Percentiles rank a stretch among this genome's conserved stretches.
These are phyloP conservation scores for Phytophthora palmivora DNA, from an alignment of 352 stramenopile species.

Conservation along the genomic window DNA sequence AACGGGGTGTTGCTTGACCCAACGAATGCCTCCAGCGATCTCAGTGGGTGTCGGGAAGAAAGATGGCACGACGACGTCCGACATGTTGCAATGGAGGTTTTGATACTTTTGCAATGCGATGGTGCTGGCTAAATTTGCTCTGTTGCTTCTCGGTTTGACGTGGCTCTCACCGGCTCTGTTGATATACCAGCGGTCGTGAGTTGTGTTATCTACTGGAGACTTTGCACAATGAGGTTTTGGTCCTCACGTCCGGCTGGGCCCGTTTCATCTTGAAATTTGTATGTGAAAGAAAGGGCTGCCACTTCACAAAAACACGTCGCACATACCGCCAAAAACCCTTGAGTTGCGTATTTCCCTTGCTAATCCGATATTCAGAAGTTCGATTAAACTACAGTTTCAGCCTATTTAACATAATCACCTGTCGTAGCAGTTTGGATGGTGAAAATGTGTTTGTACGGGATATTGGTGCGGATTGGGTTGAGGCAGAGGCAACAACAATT, in stretches of 20 bases:
- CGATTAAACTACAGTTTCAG: no score
- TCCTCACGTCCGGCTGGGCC: constrained; percentile 11
- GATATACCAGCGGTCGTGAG: background rate
- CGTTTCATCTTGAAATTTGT: constrained; percentile 35
- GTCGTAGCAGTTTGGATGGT: background rate
- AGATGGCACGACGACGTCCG: constrained; percentile 63
- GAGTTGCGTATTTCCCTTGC: background rate
- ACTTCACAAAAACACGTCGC: constrained; percentile 40
- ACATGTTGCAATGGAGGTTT: no score
- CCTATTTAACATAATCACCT: constrained; percentile 1
- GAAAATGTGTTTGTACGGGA: constrained; percentile 7
- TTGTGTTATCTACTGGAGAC: constrained; percentile 21
- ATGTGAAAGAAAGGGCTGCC: constrained; percentile 32
- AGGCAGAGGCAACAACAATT: constrained; percentile 24
- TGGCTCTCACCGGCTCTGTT: constrained; percentile 3
- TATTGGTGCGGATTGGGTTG: constrained; percentile 31
- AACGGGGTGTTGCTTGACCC: constrained; percentile 76
- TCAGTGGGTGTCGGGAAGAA: constrained; percentile 86
- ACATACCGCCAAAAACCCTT: constrained; percentile 26
- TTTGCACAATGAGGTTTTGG: constrained; percentile 29
- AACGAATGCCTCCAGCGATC: constrained; percentile 77
- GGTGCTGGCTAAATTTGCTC: constrained; percentile 14
- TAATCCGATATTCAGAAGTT: background rate
- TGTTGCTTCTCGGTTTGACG: background rate
- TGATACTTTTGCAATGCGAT: constrained; percentile 1